Conservation (phyloP, 805 yeast species). For the Wickerhamomyces bisporus region DNA sequence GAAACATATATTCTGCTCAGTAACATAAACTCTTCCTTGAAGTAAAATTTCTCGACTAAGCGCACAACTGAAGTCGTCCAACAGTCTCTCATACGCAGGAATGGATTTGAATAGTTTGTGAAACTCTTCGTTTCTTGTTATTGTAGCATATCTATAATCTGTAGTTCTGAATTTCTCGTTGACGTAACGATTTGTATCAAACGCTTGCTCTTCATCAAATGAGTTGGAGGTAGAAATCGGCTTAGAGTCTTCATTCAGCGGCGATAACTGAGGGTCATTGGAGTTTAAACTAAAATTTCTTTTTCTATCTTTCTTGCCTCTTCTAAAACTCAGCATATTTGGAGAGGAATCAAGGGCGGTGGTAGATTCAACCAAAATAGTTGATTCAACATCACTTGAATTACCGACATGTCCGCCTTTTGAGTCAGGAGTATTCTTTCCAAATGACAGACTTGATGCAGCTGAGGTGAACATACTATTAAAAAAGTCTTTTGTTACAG, state of each 20-base stretch:
- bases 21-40: constrained; percentile 82
- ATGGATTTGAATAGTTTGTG: constrained; percentile 68
- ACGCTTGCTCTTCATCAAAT: constrained; percentile 7
- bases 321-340: constrained; percentile 23
- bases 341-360: constrained; percentile 15
- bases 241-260: constrained; percentile 15
- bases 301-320: constrained; percentile 8
- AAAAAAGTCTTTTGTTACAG: constrained; percentile 11
- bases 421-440: background rate
- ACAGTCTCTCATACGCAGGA: constrained; percentile 61
- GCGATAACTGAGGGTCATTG: constrained; percentile 13
- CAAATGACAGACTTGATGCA: constrained; percentile 1
- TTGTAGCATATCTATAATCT: constrained; percentile 57
- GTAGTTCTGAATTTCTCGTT: constrained; percentile 58
- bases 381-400: constrained; percentile 3
- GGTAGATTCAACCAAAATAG: background rate
- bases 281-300: constrained; percentile 18
- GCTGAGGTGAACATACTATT: constrained; percentile 19
- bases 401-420: background rate
- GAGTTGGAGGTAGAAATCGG: constrained; percentile 2
- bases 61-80: constrained; percentile 91
- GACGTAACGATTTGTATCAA: constrained; percentile 40
- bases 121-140: constrained; percentile 65
- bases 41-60: constrained; percentile 77
- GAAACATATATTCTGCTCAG: constrained; percentile 77